Evolutionary conservation across 2,329 filamentous ascomycete genomes (phyloP).

Genomic region (Fusarium continuum): DNA sequence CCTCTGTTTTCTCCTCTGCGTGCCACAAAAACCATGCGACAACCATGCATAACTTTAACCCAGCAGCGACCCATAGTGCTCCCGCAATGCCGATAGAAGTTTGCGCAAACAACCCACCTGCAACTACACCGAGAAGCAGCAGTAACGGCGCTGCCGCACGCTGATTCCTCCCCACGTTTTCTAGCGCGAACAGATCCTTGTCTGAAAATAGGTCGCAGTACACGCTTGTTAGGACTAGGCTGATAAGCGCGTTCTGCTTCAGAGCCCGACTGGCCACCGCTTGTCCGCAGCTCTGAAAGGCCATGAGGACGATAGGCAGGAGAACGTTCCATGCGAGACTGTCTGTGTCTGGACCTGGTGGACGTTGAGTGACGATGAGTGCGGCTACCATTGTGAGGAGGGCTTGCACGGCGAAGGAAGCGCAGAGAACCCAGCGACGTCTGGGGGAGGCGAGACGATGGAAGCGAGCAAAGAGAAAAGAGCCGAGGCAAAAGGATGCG

Average conservation of each 20-base stretch:
- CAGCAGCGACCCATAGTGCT: conserved; percentile 67
- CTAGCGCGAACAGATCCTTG: conserved; percentile 53
- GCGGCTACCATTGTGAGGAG: conserved; percentile 62
- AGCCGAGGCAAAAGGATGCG: conserved; percentile 74
- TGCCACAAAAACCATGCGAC: conserved; percentile 71
- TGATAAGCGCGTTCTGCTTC: conserved; percentile 75
- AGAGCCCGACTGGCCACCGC: conserved; percentile 78
- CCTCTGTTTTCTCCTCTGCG: conserved; percentile 49
- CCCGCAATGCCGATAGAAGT: conserved; percentile 59
- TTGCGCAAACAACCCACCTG: conserved; percentile 59
- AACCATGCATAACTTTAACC: conserved; percentile 65
- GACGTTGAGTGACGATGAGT: conserved; percentile 59
- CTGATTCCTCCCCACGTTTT: conserved; percentile 61
- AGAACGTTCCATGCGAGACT: conserved; percentile 67
- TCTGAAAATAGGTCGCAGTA: conserved; percentile 85
- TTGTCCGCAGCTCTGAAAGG: conserved; percentile 82
- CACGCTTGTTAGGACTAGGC: conserved; percentile 81
- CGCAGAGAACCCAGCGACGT: conserved; percentile 71
- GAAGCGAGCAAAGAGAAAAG: conserved; percentile 74
- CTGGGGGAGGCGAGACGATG: conserved; percentile 68
- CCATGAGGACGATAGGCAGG: conserved; percentile 73
- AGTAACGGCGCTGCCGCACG: conserved; percentile 59
- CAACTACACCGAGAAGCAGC: conserved; percentile 59
- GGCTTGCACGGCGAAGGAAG: conserved; percentile 64
- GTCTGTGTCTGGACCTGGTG: conserved; percentile 50